Evolutionary conservation across 2,329 filamentous ascomycete genomes (phyloP).

Genomic region (Epichloe uncinata): DNA sequence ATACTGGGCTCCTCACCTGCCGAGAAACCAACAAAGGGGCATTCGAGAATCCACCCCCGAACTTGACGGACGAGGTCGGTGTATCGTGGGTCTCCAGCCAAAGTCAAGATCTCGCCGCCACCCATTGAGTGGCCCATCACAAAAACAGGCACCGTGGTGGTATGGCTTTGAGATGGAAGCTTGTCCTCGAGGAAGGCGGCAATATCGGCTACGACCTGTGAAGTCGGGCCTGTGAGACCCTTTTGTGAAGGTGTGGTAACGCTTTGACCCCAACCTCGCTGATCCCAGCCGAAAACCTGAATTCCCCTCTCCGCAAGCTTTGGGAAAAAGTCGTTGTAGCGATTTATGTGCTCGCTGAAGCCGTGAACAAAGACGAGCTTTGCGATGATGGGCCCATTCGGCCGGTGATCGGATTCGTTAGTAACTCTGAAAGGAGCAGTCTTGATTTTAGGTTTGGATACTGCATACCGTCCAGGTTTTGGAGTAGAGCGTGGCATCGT

Average conservation of each 20-base stretch:
- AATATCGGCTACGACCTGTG: constrained; percentile 62
- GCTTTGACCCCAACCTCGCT: constrained; percentile 77
- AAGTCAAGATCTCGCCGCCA: constrained; percentile 59
- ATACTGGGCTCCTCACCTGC: constrained; percentile 48
- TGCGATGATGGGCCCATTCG: constrained; percentile 44
- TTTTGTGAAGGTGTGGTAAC: constrained; percentile 46
- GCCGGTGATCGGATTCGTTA: constrained; percentile 24
- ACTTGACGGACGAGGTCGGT: constrained; percentile 44
- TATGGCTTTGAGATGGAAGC: constrained; percentile 28
- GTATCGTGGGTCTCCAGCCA: constrained; percentile 38
- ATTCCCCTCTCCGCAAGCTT: constrained; percentile 58
- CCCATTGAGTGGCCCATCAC: constrained; percentile 89
- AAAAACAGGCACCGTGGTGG: constrained; percentile 48
- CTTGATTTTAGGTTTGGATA: neutral
- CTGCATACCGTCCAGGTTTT: constrained; percentile 45
- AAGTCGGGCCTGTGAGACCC: constrained; percentile 63
- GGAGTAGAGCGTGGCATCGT: constrained; percentile 34
- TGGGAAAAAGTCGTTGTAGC: constrained; percentile 64
- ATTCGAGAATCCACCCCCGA: constrained; percentile 60
- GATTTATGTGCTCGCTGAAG: constrained; percentile 74
- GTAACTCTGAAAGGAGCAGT: neutral
- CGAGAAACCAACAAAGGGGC: constrained; percentile 67
- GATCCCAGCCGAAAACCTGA: constrained; percentile 66
- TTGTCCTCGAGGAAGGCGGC: constrained; percentile 57
- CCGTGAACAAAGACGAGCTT: constrained; percentile 77